Percentiles rank a stretch among this genome's conserved stretches.
phyloP scores from a whole-genome alignment of 2,329 filamentous ascomycete genomes.

The Aspergillus pseudoviridinutans region DNA sequence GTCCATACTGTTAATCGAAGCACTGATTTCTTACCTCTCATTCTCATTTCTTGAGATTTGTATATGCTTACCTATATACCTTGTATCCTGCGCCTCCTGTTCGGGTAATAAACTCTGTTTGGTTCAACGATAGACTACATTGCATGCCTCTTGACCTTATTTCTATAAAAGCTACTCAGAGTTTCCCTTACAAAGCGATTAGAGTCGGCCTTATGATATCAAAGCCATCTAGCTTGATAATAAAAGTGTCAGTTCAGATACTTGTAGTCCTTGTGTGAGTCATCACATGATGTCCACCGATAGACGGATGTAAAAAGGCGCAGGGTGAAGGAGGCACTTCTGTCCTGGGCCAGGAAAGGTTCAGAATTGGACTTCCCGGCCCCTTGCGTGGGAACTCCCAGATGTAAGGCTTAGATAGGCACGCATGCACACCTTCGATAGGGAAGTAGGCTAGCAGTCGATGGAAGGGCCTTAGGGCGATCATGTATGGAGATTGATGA shows the following conservation, averaged over 20 bases:
- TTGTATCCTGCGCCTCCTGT: neutral
- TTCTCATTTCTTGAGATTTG: neutral
- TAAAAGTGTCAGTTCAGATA: neutral
- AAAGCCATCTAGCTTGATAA: neutral
- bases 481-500: neutral
- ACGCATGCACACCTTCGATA: neutral
- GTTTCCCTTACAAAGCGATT: neutral
- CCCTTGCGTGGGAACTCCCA: neutral
- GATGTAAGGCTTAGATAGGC: neutral
- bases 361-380: neutral
- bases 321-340: neutral
- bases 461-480: neutral
- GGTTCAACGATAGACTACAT: neutral
- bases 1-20: conserved; percentile 7
- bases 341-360: neutral
- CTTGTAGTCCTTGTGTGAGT: neutral
- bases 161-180: neutral
- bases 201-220: neutral
- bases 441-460: neutral
- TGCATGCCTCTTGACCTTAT: neutral
- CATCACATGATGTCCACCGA: neutral
- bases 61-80: neutral
- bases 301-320: neutral
- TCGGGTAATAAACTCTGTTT: neutral
- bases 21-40: neutral